A percentile compares a stretch with the other conserved stretches of the same genome.
phyloP scores from a whole-genome alignment of 2,329 filamentous ascomycete genomes.

The Trichoderma sp. region DNA sequence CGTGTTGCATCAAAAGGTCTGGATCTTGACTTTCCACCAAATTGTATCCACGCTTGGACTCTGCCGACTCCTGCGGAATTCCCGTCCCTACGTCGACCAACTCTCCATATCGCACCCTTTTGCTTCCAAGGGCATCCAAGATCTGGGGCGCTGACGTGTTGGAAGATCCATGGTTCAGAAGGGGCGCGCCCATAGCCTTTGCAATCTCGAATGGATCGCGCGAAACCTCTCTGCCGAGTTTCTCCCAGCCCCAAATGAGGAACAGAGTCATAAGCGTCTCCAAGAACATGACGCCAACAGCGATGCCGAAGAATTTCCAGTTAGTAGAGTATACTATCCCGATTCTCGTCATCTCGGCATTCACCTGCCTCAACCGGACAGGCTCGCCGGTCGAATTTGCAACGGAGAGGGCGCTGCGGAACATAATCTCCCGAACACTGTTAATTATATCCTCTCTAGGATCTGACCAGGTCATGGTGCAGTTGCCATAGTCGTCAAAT shows the following conservation, averaged over 20 bases:
- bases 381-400: background rate
- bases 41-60: background rate
- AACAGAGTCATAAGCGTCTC: background rate
- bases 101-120: slow-evolving; percentile 2
- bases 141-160: slow-evolving; percentile 10
- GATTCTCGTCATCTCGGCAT: background rate
- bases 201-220: slow-evolving; percentile 21
- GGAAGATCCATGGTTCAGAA: slow-evolving; percentile 9
- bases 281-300: slow-evolving; percentile 5
- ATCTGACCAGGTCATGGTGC: slow-evolving; percentile 18
- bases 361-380: background rate
- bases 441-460: slow-evolving; percentile 19
- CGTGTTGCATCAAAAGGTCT: background rate
- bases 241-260: slow-evolving; percentile 9
- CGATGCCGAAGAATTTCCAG: slow-evolving; percentile 4
- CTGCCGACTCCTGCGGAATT: background rate
- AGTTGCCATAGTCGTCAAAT: slow-evolving; percentile 12
- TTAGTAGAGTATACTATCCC: slow-evolving; percentile 9
- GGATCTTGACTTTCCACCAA: background rate
- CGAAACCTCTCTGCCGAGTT: slow-evolving; percentile 6
- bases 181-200: slow-evolving; percentile 19
- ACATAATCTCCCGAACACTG: slow-evolving; percentile 11
- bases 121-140: background rate
- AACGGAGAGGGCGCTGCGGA: slow-evolving; percentile 19
- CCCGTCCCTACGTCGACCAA: background rate